Evolutionary conservation across 2,329 filamentous ascomycete species (phyloP).

Genomic region (Mycosphaerella sp.): DNA sequence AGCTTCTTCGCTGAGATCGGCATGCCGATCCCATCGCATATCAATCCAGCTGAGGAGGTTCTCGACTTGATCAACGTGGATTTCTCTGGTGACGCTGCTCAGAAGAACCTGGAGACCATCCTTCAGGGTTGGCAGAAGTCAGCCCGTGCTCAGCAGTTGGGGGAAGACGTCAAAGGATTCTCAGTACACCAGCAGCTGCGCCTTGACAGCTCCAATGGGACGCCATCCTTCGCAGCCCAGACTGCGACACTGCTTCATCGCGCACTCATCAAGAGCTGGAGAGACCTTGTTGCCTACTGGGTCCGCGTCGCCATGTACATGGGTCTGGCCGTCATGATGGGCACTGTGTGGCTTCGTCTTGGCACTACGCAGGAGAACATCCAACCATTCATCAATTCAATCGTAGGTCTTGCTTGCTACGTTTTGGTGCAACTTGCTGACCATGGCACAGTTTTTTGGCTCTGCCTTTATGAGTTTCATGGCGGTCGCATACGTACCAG

Average conservation of each 20-base stretch:
- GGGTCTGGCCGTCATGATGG: constrained; percentile 73
- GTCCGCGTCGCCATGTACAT: constrained; percentile 76
- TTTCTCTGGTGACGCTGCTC: constrained; percentile 47
- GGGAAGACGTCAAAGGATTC: constrained; percentile 14
- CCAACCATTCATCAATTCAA: constrained; percentile 71
- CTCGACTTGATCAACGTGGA: constrained; percentile 71
- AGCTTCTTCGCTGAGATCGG: constrained; percentile 57
- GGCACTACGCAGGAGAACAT: constrained; percentile 62
- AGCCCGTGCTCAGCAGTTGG: constrained; percentile 7
- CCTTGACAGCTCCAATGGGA: background rate
- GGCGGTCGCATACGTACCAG: constrained; percentile 72
- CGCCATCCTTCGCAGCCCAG: constrained; percentile 13
- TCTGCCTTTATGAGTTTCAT: constrained; percentile 50
- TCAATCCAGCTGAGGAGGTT: constrained; percentile 70
- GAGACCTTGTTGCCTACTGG: constrained; percentile 74
- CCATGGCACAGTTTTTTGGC: constrained; percentile 40
- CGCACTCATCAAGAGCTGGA: constrained; percentile 72
- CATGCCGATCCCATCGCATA: constrained; percentile 56
- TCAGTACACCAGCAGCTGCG: constrained; percentile 8
- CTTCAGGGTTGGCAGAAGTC: constrained; percentile 50
- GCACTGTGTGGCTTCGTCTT: constrained; percentile 77
- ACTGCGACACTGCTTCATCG: constrained; percentile 61
- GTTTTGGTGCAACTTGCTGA: constrained; percentile 2
- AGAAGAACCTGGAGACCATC: constrained; percentile 44
- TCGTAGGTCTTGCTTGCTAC: constrained; percentile 35